These are phyloP conservation scores for Kokia cookei DNA, from an alignment of 441 rosid genomes.

Conservation along the genomic window DNA sequence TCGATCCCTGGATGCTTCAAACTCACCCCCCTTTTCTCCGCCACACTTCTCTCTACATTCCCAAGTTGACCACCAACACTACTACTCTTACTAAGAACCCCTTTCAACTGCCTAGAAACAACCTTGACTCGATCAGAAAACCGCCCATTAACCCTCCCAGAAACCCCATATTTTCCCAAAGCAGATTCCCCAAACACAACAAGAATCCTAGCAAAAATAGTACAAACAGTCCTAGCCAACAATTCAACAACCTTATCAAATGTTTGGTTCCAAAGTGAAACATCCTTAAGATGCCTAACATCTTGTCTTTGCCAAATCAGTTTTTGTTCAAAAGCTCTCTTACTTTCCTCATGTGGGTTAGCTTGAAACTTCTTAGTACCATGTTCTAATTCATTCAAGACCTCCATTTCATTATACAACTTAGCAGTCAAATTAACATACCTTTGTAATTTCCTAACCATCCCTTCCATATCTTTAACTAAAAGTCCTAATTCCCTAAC, in stretches of 20 bases:
- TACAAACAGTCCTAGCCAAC: constrained; percentile 85
- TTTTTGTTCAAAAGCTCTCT: constrained; percentile 86
- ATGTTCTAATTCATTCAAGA: constrained; percentile 78
- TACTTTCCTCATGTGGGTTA: constrained; percentile 80
- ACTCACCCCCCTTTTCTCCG: constrained; percentile 26
- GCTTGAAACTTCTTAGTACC: constrained; percentile 74
- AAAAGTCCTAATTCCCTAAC: constrained; percentile 77
- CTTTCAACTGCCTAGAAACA: constrained; percentile 38
- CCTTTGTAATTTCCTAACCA: constrained; percentile 94
- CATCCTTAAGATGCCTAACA: constrained; percentile 77
- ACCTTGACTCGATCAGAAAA: constrained; percentile 15
- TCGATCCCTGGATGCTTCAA: constrained; percentile 28
- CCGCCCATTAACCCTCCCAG: constrained; percentile 12
- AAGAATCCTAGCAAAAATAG: constrained; percentile 71
- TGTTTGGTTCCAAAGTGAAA: constrained; percentile 84
- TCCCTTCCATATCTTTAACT: constrained; percentile 90
- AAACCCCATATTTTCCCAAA: constrained; percentile 25
- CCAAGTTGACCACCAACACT: constrained; percentile 29
- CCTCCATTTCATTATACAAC: constrained; percentile 90
- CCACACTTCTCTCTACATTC: constrained; percentile 18
- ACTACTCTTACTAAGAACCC: constrained; percentile 44
- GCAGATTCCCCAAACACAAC: constrained; percentile 59
- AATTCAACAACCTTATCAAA: constrained; percentile 87
- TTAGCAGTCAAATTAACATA: constrained; percentile 59
- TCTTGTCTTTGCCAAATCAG: constrained; percentile 95